Base-by-base conservation (phyloP, 73 alveolate species). In the Paramecium bursaria region DNA sequence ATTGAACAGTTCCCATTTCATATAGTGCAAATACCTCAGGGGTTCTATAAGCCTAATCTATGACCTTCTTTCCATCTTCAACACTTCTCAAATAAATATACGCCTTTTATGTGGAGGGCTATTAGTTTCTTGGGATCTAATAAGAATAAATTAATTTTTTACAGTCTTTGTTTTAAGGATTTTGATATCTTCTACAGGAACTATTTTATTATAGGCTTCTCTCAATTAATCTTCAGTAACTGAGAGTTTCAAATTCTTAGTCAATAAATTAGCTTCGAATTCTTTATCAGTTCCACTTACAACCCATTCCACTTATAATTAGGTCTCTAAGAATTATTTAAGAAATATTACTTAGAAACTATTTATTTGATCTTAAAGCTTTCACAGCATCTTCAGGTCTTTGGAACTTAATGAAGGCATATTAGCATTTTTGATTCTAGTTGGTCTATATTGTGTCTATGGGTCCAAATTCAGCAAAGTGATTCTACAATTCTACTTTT, bases 11-110 rank as follows among this genome's bases (percentile, higher is more conserved):
- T 0, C 49, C 49, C 50, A 39, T 67, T 9, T 67, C 82, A 67
- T 67, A 67, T n/a, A 67, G 22, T 15, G 33, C 82, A 67, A 67
- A 67, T 33, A 67, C 44, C 21, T 67, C 22, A 25, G 49, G 49
- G 21, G 82, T 67, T 42, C 33, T 67, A 29, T 39, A 15, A 3
- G 82, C 82, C 44, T 25, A 67, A 67, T 67, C 82, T 39, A 67
- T 67, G 3, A 42, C 82, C 44, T 42, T 67, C 50, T 67, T 67
- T 1, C 82, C 82, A 67, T 67, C 82, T 39, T 67, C 82, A 67
- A 57, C 82, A 21, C 60, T 25, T 42, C 44, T 67, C 46, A 67
- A 67, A 27, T 67, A 67, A 6, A 67, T 33, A 42, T 67, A 19
- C 7, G 82, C 82, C 9, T 53, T 5, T 39, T 31, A 67, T 19